These are phyloP conservation scores for Torulaspora microellipsoides DNA, from an alignment of 805 yeast genomes.

Conservation along the genomic window DNA sequence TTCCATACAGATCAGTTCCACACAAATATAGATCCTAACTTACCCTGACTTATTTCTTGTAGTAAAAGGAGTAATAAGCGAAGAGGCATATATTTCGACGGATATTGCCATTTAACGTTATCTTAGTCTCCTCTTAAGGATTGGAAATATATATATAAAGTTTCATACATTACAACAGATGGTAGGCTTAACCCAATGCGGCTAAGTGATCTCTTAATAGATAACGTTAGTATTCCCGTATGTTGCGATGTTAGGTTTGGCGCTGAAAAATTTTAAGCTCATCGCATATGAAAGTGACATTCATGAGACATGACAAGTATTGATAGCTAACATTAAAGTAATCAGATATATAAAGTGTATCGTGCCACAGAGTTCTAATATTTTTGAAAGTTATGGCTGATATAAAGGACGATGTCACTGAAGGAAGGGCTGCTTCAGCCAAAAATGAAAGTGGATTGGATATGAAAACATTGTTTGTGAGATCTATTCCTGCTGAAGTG, in stretches of 20 bases:
- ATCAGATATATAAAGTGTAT: not conserved
- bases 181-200: no score
- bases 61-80: no score
- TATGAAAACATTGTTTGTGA: constrained; percentile 68
- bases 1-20: no score
- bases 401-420: not conserved
- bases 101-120: no score
- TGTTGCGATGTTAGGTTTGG: not conserved
- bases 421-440: not conserved
- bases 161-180: no score
- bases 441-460: constrained; percentile 33
- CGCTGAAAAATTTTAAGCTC: constrained; percentile 15
- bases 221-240: not conserved
- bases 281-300: constrained; percentile 5
- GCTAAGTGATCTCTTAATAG: no score
- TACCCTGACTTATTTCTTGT: no score
- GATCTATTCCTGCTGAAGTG: constrained; percentile 76
- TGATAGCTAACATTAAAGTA: not conserved
- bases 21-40: no score
- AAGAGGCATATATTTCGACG: no score
- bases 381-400: not conserved
- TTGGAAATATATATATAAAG: no score
- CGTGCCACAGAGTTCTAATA: not conserved
- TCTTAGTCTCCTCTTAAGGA: no score
- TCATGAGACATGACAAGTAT: not conserved